phyloP scores from a whole-genome alignment of 805 yeast genomes.

The Hanseniaspora valbyensis region DNA sequence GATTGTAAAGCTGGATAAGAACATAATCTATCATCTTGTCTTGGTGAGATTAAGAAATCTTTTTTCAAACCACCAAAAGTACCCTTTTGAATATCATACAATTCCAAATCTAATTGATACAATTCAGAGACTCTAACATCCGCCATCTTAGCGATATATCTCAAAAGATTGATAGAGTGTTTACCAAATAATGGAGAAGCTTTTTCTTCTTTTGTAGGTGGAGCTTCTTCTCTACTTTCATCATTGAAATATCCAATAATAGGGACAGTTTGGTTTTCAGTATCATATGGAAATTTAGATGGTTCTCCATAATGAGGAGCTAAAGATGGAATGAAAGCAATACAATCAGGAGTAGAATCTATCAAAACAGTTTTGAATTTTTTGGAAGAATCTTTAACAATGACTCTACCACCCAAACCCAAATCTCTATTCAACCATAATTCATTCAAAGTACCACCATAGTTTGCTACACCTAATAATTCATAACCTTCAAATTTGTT shows the following conservation, averaged over 20 bases:
- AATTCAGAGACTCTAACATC: conserved; percentile 50
- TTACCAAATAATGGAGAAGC: conserved; percentile 54
- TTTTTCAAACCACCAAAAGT: conserved; percentile 62
- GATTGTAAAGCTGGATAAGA: conserved; percentile 61
- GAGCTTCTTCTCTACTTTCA: conserved; percentile 23
- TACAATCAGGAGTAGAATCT: conserved; percentile 52
- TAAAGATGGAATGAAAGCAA: conserved; percentile 72
- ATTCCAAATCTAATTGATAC: conserved; percentile 61
- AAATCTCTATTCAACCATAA: conserved; percentile 80
- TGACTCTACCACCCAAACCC: conserved; percentile 69
- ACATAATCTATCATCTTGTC: conserved; percentile 77
- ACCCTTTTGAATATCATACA: conserved; percentile 75
- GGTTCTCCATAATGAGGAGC: conserved; percentile 81
- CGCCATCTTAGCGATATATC: conserved; percentile 56
- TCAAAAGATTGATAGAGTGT: conserved; percentile 55
- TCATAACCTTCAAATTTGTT: conserved; percentile 60
- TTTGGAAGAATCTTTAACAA: conserved; percentile 35
- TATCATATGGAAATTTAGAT: conserved; percentile 59
- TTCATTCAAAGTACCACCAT: conserved; percentile 56
- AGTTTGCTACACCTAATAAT: conserved; percentile 72
- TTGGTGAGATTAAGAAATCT: conserved; percentile 71
- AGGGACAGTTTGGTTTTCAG: conserved; percentile 69
- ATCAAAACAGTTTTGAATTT: conserved; percentile 37
- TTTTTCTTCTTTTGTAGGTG: conserved; percentile 50
- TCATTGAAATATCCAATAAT: conserved; percentile 48